A percentile compares a stretch with the other conserved stretches of the same genome.
These are phyloP conservation scores for Theileria orientalis DNA, from an alignment of 169 alveolate genomes.

Conservation along the genomic window DNA sequence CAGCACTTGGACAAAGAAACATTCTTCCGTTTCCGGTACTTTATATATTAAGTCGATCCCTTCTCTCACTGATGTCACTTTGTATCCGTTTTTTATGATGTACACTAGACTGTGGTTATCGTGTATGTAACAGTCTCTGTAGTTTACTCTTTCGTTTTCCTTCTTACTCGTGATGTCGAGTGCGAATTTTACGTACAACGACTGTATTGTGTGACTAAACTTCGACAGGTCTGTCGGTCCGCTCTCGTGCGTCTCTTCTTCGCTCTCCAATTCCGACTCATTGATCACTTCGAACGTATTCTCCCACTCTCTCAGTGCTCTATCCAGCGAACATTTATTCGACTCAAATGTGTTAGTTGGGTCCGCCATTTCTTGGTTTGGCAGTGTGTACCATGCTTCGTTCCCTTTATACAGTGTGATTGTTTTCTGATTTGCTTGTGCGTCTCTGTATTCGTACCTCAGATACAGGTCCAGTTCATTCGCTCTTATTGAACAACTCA, in stretches of 20 bases:
- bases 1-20: neutral
- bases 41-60: slow-evolving; percentile 7
- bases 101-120: slow-evolving; percentile 11
- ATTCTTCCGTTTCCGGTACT: neutral
- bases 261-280: neutral
- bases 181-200: neutral
- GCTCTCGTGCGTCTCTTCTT: neutral
- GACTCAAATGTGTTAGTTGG: neutral
- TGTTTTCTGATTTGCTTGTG: neutral
- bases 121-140: slow-evolving; percentile 13
- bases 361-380: neutral
- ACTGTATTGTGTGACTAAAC: neutral
- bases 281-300: neutral
- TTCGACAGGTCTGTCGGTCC: no score
- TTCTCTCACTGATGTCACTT: neutral
- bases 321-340: no score
- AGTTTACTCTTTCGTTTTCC: slow-evolving; percentile 22
- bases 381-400: neutral
- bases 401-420: neutral
- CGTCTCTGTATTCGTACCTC: neutral
- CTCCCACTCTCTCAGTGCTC: no score
- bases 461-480: neutral
- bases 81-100: neutral
- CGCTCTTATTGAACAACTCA: neutral
- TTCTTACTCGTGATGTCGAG: slow-evolving; percentile 31